Evolutionary conservation across 2,329 filamentous ascomycete species (phyloP), one percentile per base, ranked within the genome.

Genomic region (Atkinsonella texensis): DNA sequence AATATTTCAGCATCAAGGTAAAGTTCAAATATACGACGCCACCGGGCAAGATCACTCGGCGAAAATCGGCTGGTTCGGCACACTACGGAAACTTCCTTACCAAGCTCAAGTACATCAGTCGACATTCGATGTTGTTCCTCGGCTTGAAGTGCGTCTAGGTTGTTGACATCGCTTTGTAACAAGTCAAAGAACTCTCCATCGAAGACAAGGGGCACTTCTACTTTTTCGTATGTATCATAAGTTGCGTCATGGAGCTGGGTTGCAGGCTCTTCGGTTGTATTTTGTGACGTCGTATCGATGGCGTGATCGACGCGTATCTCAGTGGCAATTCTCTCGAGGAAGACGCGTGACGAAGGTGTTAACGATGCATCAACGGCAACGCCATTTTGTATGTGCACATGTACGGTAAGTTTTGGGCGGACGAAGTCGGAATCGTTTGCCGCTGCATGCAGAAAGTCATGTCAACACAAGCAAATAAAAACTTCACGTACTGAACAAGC

Each of bases 1-100:
- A 95, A 95, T 32, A 94, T 75, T 51, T 84, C 79, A 8, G 84
- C 84, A 52, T 93, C 84, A 12, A 90, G 69, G 61, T 95, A 95
- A 0, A 91, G 69, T 54, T 89, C 83, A 60, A 95, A 91, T 56
- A 95, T 83, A 57, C 84, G 77, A 47, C 89, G 80, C 89, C 89
- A 95, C 39, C 76, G 77, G 50, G 82, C 79, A 23, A 94, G 69
- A 62, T 93, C 85, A 44, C 75, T 82, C 55, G 77, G 80, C 45
- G 78, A 75, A 18, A 80, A 77, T 50, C 71, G 74, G 23, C 77
- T 77, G 3, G 85, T 85, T 53, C 80, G 79, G 0, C 85, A 80
- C 8, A 87, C 73, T 44, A 72, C 71, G 28, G 80, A 74, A 20
- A 95, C 75, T 32, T 83, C 76, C 31, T 75, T 70, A 3, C 85